A percentile compares a stretch with the other conserved stretches of the same genome.
Evolutionary conservation across 495 filamentous ascomycete species (phyloP).

Genomic region (Penicillium maclennaniae): DNA sequence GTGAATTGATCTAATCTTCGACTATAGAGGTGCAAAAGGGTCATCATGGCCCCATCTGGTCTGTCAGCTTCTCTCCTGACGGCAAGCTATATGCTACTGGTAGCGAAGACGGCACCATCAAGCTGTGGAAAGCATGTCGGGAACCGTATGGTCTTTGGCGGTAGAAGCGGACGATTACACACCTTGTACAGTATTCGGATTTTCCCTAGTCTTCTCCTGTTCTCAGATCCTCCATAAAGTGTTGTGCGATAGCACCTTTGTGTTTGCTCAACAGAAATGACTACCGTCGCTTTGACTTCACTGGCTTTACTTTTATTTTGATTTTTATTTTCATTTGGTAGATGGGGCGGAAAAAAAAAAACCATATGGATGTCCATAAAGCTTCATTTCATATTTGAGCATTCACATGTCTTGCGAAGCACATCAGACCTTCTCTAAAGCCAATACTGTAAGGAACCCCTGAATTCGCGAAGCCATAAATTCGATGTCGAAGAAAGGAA

Average conservation of each 20-base stretch:
- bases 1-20: slow-evolving; percentile 22
- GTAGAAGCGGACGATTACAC: slow-evolving; percentile 19
- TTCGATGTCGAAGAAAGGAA: background rate
- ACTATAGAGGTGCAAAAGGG: slow-evolving; percentile 82
- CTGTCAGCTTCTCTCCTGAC: slow-evolving; percentile 87
- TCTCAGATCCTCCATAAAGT: background rate
- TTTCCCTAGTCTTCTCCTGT: background rate
- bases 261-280: background rate
- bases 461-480: background rate
- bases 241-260: background rate
- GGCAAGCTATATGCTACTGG: slow-evolving; percentile 94
- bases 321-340: background rate
- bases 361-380: background rate
- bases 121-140: slow-evolving; percentile 75
- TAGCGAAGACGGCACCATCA: slow-evolving; percentile 96
- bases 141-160: slow-evolving; percentile 69
- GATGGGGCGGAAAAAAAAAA: background rate
- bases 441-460: background rate
- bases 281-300: background rate
- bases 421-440: background rate
- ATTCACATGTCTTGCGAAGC: background rate
- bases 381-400: background rate
- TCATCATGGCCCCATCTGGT: slow-evolving; percentile 97
- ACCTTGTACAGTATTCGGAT: background rate
- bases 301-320: too few species aligned